Evolutionary conservation across 345 rosid species (phyloP).

Genomic region (Citrus reticulata): DNA sequence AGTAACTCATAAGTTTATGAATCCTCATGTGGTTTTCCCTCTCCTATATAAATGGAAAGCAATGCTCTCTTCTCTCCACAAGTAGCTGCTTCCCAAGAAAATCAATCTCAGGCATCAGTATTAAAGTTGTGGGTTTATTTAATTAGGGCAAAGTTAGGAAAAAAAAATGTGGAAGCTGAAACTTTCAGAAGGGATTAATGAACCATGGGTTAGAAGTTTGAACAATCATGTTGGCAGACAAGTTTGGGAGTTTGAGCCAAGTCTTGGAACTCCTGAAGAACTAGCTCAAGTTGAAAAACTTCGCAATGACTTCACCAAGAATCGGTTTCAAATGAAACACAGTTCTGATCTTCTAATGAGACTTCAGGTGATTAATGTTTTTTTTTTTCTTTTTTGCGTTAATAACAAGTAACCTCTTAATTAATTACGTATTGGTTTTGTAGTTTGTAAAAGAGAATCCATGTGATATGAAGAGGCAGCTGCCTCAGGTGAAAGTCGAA

Average conservation of each 20-base stretch:
- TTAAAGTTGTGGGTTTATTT: not conserved
- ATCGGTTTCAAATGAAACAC: conserved; percentile 40
- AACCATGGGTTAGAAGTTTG: conserved; percentile 18
- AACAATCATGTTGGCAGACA: conserved; percentile 50
- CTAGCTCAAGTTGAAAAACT: conserved; percentile 26
- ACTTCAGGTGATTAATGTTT: conserved; percentile 36
- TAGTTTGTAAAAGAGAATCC: conserved; percentile 38
- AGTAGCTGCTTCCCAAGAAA: not conserved
- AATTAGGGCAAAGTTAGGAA: not conserved
- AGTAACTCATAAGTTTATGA: no score
- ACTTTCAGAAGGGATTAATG: conserved; percentile 41
- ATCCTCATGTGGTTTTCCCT: not conserved
- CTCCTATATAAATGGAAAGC: not conserved
- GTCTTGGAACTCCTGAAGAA: conserved; percentile 28
- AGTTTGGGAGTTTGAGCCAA: conserved; percentile 50
- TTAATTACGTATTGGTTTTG: no score
- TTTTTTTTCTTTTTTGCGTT: no score
- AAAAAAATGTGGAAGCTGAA: conserved; percentile 53
- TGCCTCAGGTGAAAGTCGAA: not conserved
- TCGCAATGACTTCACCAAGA: conserved; percentile 24
- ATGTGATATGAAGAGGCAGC: not conserved
- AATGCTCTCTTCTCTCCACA: no score
- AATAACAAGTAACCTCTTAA: no score
- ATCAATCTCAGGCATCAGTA: not conserved
- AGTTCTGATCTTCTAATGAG: conserved; percentile 53